These are phyloP conservation scores for Rhodotorula glutinis DNA, from an alignment of 1,284 basidiomycete species.

Conservation along the genomic window DNA sequence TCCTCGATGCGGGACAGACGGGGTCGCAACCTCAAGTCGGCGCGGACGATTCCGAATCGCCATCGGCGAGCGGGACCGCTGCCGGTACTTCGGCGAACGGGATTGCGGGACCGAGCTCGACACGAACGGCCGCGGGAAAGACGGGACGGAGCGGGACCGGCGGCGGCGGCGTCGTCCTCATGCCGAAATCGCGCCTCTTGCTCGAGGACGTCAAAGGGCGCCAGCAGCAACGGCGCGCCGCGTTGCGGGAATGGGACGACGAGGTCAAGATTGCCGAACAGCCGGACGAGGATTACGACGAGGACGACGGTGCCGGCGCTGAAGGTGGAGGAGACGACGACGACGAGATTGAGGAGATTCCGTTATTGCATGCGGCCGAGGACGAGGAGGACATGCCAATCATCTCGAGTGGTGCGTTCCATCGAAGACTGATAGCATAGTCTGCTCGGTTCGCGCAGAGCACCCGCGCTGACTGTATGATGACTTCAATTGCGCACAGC, in stretches of 20 bases:
- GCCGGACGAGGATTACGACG: not conserved
- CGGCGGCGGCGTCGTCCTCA: slow-evolving; percentile 52
- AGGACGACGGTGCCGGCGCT: slow-evolving; percentile 41
- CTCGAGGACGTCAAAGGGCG: slow-evolving; percentile 58
- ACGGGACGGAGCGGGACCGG: slow-evolving; percentile 5
- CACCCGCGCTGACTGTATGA: not conserved
- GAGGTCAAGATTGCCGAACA: not conserved
- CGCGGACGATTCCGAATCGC: slow-evolving; percentile 49
- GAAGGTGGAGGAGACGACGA: not conserved
- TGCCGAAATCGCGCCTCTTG: slow-evolving; percentile 60
- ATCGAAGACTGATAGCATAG: too few relatives aligned
- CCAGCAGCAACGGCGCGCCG: slow-evolving; percentile 19
- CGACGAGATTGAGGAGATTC: slow-evolving; percentile 43
- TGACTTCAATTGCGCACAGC: not conserved
- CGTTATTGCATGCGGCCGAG: slow-evolving; percentile 6
- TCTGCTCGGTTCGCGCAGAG: too few relatives aligned
- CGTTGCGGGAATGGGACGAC: slow-evolving; percentile 39
- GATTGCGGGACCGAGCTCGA: not conserved
- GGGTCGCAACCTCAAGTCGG: slow-evolving; percentile 46
- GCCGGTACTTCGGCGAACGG: not conserved
- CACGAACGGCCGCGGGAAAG: not conserved
- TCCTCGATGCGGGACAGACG: slow-evolving; percentile 15
- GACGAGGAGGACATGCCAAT: slow-evolving; percentile 27
- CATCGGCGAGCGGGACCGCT: slow-evolving; percentile 16
- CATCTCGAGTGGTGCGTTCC: slow-evolving; percentile 29